Conservation (phyloP, 257 asterid species). For the Nicotiana knightiana region DNA sequence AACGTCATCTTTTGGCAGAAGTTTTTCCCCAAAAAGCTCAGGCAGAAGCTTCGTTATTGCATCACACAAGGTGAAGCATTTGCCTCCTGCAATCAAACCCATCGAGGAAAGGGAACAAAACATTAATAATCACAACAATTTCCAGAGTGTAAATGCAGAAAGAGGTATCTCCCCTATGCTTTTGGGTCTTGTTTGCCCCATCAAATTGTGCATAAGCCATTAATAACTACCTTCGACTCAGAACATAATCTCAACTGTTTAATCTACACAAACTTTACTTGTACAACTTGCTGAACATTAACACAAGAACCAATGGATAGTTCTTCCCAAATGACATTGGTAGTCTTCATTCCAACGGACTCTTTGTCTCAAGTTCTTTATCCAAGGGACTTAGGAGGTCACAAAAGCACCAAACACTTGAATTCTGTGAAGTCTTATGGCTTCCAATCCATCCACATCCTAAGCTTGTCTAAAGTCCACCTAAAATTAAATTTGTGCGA, state of each 20-base stretch:
- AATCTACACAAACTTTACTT: not conserved
- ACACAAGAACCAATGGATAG: not conserved
- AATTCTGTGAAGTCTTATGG: not conserved
- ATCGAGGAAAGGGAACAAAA: not conserved
- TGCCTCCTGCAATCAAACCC: conserved; percentile 64
- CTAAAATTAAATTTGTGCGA: not conserved
- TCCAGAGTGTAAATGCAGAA: not conserved
- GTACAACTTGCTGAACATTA: not conserved
- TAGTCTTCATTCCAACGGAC: not conserved
- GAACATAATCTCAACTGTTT: not conserved
- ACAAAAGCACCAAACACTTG: not conserved
- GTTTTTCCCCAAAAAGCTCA: conserved; percentile 45
- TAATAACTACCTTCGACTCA: not conserved
- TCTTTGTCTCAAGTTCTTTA: not conserved
- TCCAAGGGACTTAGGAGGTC: not conserved
- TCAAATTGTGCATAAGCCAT: not conserved
- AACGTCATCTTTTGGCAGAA: conserved; percentile 13
- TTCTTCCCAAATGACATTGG: not conserved
- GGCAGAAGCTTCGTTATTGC: conserved; percentile 69
- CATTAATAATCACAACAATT: not conserved
- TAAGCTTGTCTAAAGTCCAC: not conserved
- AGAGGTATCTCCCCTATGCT: not conserved
- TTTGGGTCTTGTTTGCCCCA: not conserved
- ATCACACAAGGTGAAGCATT: conserved; percentile 59
- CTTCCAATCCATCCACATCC: not conserved